Base-by-base conservation (phyloP, 2,329 filamentous ascomycete genomes). In the Neonectria faginata region DNA sequence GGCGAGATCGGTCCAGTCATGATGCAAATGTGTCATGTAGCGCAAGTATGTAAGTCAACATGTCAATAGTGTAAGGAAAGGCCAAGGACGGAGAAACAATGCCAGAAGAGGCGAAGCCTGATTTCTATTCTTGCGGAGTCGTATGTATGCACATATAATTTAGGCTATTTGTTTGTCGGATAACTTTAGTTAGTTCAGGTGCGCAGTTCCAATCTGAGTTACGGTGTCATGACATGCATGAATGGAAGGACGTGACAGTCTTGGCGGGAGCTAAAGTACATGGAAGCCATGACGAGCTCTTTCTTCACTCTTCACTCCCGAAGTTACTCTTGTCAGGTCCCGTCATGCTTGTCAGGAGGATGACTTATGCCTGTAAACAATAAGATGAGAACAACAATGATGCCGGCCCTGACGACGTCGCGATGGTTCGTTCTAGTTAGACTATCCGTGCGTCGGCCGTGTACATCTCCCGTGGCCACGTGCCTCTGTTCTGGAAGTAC, bases 1-100 rank as follows among this genome's bases (percentile, higher is more conserved):
- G 45, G 29, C n/a, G 31, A 27, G 39, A 47, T 14, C 16, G 45
- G 41, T 48, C 20, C 9, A 52, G 41, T 55, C 53, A 60, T 60
- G 57, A 60, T 48, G 42, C 41, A 60, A 44, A 54, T 48, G 57
- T 54, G 50, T 29, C 27, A 60, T 60, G 57, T 48, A 60, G 31
- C 57, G 47, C 50, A 54, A 33, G 48, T 33, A 51, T 51, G 48
- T 51, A 55, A 29, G 50, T 27, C 18, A 39, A 36, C 45, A 31
- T 45, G 39, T 9, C 36, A 16, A 20, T 41, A 42, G 42, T 39
- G 50, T 45, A 22, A 31, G 57, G 27, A 16, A 47, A 51, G 48
- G 11, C 20, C 48, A 51, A 20, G 14, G 42, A 25, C 25, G 22
- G 57, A 39, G 16, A 22, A 54, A 36, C 51, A 47, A 47, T 53